Base-by-base conservation (phyloP, 1,284 basidiomycete genomes). In the Trametes polyzona region DNA sequence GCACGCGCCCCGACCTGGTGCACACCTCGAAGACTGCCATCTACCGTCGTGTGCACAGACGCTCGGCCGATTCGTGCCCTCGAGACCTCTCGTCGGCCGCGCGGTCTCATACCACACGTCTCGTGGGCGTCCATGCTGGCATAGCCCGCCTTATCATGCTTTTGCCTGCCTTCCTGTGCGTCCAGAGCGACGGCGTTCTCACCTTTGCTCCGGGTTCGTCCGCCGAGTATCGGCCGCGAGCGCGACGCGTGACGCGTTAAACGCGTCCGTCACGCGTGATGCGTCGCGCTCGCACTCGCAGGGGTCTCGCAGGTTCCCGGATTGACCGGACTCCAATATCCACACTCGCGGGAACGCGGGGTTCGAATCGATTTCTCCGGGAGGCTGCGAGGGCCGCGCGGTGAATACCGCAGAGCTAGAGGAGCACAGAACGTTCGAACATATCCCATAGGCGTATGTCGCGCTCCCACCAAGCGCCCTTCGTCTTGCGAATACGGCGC, bases 251-350 rank as follows among this genome's bases (percentile, higher is more conserved):
- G 39, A 61, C 40, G 12, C n/a, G 27, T 27, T 8, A 14, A 42
- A 61, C 59, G 54, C 53, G 53, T 26, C 27, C 33, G 60, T 62
- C 53, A 56, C 56, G 17, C n/a, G 43, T 61, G 50, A 55, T 50
- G 19, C 11, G 14, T 43, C 56, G 56, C 56, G 54, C 42, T 23
- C 30, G 9, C 19, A 44, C 29, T 27, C 23, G 29, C 29, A 27
- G 16, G 24, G 14, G 26, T 17, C 33, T 17, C 37, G 37, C 24
- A 27, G 36, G 16, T 26, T n/a, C 16, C 17, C 40, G 33, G 52
- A 4, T 27, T 23, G 23, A 23, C 44, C 52, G 44, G 33, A 16
- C 5, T 43, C 16, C 29, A 27, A 4, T 29, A 32, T 43, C 33
- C 16, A 36, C 40, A 41, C 40, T 44, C 40, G 41, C 41, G 32